Percentiles rank a stretch among this genome's conserved stretches.
Evolutionary conservation across 2,329 filamentous ascomycete genomes (phyloP).

Genomic region (Nigrospora osmanthi): DNA sequence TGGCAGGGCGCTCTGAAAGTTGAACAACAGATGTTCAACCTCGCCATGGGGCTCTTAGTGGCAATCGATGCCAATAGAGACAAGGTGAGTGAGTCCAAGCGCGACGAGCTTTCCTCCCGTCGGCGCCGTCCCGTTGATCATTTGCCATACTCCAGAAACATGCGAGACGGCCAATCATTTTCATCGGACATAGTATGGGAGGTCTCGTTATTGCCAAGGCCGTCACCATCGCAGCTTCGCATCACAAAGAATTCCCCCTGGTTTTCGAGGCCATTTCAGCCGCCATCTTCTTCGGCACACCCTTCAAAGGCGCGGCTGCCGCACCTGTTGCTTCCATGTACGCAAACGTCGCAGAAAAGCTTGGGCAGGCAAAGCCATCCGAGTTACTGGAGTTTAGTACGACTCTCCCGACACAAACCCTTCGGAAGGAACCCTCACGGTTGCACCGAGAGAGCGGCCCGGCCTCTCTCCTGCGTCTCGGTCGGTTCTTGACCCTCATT

Average conservation of each 20-base stretch:
- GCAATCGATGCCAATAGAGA: conserved; percentile 23
- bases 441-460: neutral
- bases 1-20: conserved; percentile 31
- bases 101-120: neutral
- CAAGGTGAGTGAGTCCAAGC: conserved; percentile 14
- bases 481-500: no score
- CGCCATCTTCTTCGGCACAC: conserved; percentile 31
- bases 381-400: conserved; percentile 22
- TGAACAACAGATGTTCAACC: conserved; percentile 30
- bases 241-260: conserved; percentile 24
- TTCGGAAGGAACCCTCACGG: neutral
- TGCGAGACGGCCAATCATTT: conserved; percentile 28
- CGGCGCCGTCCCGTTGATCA: neutral
- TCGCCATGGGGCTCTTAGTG: conserved; percentile 27
- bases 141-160: conserved; percentile 9
- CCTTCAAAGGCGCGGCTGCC: conserved; percentile 27
- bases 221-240: conserved; percentile 23
- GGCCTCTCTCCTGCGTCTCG: neutral
- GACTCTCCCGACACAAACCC: neutral
- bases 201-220: conserved; percentile 35
- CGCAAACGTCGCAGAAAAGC: conserved; percentile 22
- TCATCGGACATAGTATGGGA: conserved; percentile 36
- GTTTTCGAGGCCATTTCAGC: conserved; percentile 33
- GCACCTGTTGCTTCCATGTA: conserved; percentile 29
- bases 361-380: conserved; percentile 22